Percentiles rank a stretch among this genome's conserved stretches.
Evolutionary conservation across 2,329 filamentous ascomycete genomes (phyloP).

Genomic region (Microcyclospora pomicola): DNA sequence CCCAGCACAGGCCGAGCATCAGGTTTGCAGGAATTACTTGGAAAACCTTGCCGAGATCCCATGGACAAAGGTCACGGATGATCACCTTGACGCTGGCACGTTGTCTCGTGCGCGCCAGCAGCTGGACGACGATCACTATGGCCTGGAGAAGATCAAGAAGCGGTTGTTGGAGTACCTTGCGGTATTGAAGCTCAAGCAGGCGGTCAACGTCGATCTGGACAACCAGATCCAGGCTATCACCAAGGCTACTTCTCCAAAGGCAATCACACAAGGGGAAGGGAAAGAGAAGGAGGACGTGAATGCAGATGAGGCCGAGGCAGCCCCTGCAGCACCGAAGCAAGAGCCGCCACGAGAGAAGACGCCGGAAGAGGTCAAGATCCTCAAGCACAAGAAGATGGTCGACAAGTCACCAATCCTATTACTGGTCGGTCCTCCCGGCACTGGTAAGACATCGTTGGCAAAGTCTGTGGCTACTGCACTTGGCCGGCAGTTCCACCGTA

Average conservation of each 20-base stretch:
- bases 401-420: constrained; percentile 95
- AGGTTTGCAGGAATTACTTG: constrained; percentile 82
- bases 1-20: constrained; percentile 88
- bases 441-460: constrained; percentile 90
- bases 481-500: constrained; percentile 89
- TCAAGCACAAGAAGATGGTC: constrained; percentile 70
- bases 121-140: constrained; percentile 91
- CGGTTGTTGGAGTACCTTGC: constrained; percentile 87
- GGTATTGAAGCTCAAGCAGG: constrained; percentile 88
- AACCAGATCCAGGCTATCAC: constrained; percentile 52
- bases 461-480: constrained; percentile 85
- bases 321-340: constrained; percentile 15
- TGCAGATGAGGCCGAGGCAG: constrained; percentile 39
- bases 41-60: constrained; percentile 91
- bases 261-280: constrained; percentile 1
- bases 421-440: constrained; percentile 82
- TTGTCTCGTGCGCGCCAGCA: constrained; percentile 70
- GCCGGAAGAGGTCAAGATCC: constrained; percentile 53
- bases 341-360: constrained; percentile 28
- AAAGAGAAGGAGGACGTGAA: constrained; percentile 22
- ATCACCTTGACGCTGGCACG: constrained; percentile 71
- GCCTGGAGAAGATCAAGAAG: constrained; percentile 94
- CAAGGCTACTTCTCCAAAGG: constrained; percentile 26
- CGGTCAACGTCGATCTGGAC: constrained; percentile 71
- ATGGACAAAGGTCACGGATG: constrained; percentile 73